Percentiles rank a stretch among this genome's conserved stretches.
Evolutionary conservation across 108 stramenopile species (phyloP).

Genomic region (Discostella pseudostelligera): DNA sequence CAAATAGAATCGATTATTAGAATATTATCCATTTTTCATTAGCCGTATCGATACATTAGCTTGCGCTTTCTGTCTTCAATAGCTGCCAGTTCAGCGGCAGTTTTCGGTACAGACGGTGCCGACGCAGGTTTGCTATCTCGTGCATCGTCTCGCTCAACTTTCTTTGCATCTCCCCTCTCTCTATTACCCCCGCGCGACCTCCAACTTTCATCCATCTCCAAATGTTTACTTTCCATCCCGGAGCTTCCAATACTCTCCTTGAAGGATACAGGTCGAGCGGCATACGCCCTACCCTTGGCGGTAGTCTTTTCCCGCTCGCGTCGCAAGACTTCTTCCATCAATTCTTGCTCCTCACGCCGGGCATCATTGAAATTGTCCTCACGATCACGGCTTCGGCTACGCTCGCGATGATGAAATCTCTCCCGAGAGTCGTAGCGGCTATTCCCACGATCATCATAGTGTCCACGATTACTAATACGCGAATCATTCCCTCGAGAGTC

Average conservation of each 20-base stretch:
- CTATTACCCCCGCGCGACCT: conserved; percentile 12
- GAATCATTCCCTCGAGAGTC: conserved; percentile 10
- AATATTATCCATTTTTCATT: not conserved
- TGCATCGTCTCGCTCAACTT: conserved; percentile 1
- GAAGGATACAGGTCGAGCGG: conserved; percentile 51
- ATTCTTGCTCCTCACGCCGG: conserved; percentile 44
- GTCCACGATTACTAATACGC: not conserved
- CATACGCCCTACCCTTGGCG: conserved; percentile 50
- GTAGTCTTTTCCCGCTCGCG: conserved; percentile 69
- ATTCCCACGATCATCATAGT: conserved; percentile 10
- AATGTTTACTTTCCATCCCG: conserved; percentile 10
- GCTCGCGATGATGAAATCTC: conserved; percentile 31
- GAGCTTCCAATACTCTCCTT: conserved; percentile 41
- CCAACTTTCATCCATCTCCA: conserved; percentile 1
- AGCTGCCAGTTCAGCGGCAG: conserved; percentile 70
- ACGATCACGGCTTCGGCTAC: conserved; percentile 55
- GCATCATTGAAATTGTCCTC: conserved; percentile 8
- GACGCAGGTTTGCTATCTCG: conserved; percentile 20
- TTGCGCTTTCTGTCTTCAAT: conserved; percentile 82
- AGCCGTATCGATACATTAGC: conserved; percentile 80
- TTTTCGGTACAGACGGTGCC: conserved; percentile 47
- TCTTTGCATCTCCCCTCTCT: conserved; percentile 19
- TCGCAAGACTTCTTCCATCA: conserved; percentile 73
- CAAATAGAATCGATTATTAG: too few species aligned
- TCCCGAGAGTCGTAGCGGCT: conserved; percentile 14